These are phyloP conservation scores for Micractinium conductrix DNA, from an alignment of 139 green algal genomes.

Conservation along the genomic window DNA sequence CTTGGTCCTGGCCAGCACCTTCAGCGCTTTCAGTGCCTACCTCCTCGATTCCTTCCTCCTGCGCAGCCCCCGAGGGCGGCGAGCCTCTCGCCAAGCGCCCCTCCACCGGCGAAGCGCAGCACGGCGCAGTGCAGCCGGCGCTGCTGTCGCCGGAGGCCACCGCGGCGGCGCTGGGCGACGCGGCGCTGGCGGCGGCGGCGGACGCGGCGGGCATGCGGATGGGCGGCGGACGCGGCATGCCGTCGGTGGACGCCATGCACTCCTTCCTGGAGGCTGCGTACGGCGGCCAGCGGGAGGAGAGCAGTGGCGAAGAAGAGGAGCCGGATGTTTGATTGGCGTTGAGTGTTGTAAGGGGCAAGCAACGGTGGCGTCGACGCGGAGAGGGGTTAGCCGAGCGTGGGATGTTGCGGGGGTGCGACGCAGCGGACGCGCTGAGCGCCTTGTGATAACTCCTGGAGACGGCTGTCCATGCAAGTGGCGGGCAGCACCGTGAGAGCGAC, in stretches of 20 bases:
- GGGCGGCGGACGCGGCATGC: neutral
- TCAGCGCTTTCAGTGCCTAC: neutral
- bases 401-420: no score
- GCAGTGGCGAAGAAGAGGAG: conserved; percentile 19
- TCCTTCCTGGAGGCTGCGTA: conserved; percentile 10
- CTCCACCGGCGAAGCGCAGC: neutral
- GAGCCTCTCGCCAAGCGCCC: conserved; percentile 5
- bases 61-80: neutral
- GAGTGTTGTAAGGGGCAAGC: no score
- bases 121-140: neutral
- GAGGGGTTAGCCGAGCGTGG: no score
- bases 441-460: no score
- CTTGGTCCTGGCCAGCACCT: neutral
- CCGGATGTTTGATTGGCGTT: conserved; percentile 16
- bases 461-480: no score
- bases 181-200: conserved; percentile 20
- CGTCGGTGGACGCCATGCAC: conserved; percentile 13
- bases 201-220: conserved; percentile 18
- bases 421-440: no score
- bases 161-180: conserved; percentile 8
- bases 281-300: neutral
- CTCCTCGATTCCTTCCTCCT: neutral
- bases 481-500: no score
- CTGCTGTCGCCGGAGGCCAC: conserved; percentile 16
- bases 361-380: no score